Percentiles rank a stretch among this genome's conserved stretches.
Evolutionary conservation across 2,329 filamentous ascomycete species (phyloP).

Genomic region (Aspergillus versicolor): DNA sequence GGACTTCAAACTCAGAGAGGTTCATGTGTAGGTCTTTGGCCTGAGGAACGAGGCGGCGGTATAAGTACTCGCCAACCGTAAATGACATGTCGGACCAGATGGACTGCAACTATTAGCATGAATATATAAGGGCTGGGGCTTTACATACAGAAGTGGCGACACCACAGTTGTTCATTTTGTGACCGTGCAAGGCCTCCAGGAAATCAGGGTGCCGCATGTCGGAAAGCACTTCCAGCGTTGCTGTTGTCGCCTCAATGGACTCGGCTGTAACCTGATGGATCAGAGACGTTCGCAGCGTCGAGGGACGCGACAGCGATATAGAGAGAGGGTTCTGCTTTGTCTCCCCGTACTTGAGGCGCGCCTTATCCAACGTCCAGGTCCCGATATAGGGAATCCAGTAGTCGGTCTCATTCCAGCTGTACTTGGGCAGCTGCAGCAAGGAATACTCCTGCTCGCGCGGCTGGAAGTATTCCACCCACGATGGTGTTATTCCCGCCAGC

Average conservation of each 20-base stretch:
- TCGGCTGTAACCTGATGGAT: slow-evolving; percentile 24
- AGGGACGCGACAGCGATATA: background rate
- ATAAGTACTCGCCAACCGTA: slow-evolving; percentile 4
- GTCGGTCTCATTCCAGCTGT: slow-evolving; percentile 68
- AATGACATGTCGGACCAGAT: slow-evolving; percentile 13
- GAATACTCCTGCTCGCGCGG: slow-evolving; percentile 59
- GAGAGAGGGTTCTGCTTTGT: background rate
- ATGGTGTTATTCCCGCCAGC: slow-evolving; percentile 60
- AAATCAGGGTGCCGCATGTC: slow-evolving; percentile 43
- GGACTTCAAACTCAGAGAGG: background rate
- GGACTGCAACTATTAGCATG: slow-evolving; percentile 10
- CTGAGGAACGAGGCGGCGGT: background rate
- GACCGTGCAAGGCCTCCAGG: slow-evolving; percentile 40
- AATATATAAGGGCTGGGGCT: background rate
- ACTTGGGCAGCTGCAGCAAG: slow-evolving; percentile 63
- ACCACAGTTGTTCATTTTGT: slow-evolving; percentile 45
- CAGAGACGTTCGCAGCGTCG: background rate
- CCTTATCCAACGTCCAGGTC: slow-evolving; percentile 72
- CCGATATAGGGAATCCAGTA: slow-evolving; percentile 74
- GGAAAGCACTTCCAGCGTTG: slow-evolving; percentile 37
- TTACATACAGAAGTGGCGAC: slow-evolving; percentile 47
- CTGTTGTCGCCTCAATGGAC: slow-evolving; percentile 32
- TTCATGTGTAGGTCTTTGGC: background rate
- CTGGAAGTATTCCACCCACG: slow-evolving; percentile 69
- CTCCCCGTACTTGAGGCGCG: background rate